Base-by-base conservation (phyloP, 202 grass and related monocot species). In the Cymbopogon flexuosus region DNA sequence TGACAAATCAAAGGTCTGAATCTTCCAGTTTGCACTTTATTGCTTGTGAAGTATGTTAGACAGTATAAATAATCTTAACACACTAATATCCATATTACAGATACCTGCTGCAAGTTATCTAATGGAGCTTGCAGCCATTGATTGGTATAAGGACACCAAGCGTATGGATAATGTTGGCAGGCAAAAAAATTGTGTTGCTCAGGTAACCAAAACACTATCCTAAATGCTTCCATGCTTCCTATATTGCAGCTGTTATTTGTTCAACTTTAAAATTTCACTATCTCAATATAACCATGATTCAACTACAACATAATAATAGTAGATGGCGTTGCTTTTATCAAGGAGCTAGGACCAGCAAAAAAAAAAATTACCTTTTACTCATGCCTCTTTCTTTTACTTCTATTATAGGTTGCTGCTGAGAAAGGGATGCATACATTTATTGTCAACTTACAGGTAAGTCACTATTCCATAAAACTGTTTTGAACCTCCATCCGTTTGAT, bases 1-100 rank as follows among this genome's bases (percentile, higher is more conserved):
- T 66, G 95, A 98, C 66, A 98, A 98, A 88, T 93, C 95, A 19
- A 98, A 98, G 95, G 95, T 98, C 76, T 13, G 85, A 66, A 63
- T 34, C 39, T 65, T 71, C 70, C 37, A 31, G 0, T 75, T 78
- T 72, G 64, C 46, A 11, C 6, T 78, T 78, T 77, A 3, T 56
- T 54, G 40, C 16, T 23, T 59, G 68, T 64, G 22, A 66, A 85
- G 14, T 14, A 45, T 83, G 49, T 39, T 16, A 23, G 9, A 45
- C 67, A 81, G 52, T 57, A 82, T 22, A 18, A 76, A 80, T 21
- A 61, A 68, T 36, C 51, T 68, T 22, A 75, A 34, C 16, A 74
- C 18, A 30, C 14, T 81, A 34, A 75, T n/a, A 46, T 72, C 85
- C 2, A 82, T 72, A 22, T 76, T 78, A 65, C 84, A 98, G 96